Evolutionary conservation across 306 rosid genomes (phyloP), one percentile per base, ranked within the genome.

Genomic region (Delonix regia): DNA sequence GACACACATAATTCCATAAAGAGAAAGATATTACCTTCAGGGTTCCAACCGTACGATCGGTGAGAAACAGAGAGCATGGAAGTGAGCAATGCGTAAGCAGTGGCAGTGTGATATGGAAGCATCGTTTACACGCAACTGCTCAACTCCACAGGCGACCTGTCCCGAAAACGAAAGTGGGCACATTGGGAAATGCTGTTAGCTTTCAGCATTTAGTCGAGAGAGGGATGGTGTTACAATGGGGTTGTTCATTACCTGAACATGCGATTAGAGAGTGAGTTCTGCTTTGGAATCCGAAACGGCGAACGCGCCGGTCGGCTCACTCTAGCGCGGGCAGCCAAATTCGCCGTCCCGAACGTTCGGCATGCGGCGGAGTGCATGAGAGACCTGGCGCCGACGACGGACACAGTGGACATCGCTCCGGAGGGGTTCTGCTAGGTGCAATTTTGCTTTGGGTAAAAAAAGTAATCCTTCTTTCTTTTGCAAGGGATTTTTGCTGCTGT

Each of bases 91-190:
- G 93, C 90, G 36, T 91, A 89, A 71, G 96, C 93, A 22, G 91
- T 91, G 78, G 88, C 91, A 0, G 91, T 80, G 84, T 91, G 96
- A 63, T 87, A 86, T 5, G 96, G 96, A 73, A 89, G 90, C 89
- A 91, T 64, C 79, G 89, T 55, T 38, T 86, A 90, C 59, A 91
- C 86, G 71, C 90, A 87, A 85, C 75, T 84, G 74, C 96, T 89
- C 91, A 83, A 36, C 68, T 81, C 91, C 78, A 85, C 84, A 21
- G 93, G 89, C 25, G 83, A 87, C 85, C 96, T 89, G 69, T 11
- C 15, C 21, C n/a, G 6, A 18, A 38, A 70, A 72, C 41, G 62
- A 10, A 38, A 27, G 25, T 4, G 36, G 42, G 69, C 5, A 45
- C 13, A 45, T 45, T n/a, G 10, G 57, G 24, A 51, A n/a, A 51